phyloP scores from a whole-genome alignment of 352 stramenopile genomes.

The Globisporangium iwayamae region DNA sequence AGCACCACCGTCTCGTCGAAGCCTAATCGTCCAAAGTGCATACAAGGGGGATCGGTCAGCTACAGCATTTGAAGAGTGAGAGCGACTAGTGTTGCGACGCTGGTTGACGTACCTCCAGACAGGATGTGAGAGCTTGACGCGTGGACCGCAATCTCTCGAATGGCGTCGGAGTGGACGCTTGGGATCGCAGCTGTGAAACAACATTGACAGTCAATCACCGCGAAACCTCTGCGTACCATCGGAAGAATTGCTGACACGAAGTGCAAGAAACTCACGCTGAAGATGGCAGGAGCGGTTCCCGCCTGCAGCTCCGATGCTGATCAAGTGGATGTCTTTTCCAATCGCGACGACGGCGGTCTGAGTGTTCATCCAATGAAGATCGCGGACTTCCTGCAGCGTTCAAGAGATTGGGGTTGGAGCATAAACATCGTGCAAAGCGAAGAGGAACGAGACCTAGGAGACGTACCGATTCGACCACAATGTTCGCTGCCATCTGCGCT shows the following conservation, averaged over 20 bases:
- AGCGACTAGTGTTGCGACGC: background rate
- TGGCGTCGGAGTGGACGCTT: slow-evolving; percentile 60
- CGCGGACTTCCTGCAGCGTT: slow-evolving; percentile 53
- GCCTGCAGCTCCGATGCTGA: slow-evolving; percentile 29
- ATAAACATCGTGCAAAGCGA: background rate
- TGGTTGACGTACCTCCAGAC: slow-evolving; percentile 31
- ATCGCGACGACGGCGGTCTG: slow-evolving; percentile 52
- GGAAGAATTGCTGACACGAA: background rate
- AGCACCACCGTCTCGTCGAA: slow-evolving; percentile 83
- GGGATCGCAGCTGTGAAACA: slow-evolving; percentile 38
- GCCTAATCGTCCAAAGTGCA: slow-evolving; percentile 21
- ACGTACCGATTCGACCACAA: slow-evolving; percentile 43
- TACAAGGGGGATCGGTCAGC: background rate
- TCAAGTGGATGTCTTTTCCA: slow-evolving; percentile 67
- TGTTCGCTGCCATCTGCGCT: slow-evolving; percentile 24
- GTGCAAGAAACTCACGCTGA: slow-evolving; percentile 20
- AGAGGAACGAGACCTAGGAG: background rate
- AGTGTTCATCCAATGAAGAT: slow-evolving; percentile 60
- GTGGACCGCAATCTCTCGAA: slow-evolving; percentile 65
- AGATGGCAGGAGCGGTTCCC: slow-evolving; percentile 27
- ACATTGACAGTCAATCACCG: background rate
- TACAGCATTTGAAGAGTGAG: background rate
- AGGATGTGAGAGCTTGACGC: slow-evolving; percentile 25
- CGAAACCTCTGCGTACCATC: background rate
- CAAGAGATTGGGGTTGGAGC: background rate